These are phyloP conservation scores for Tuber microsphaerosporum DNA, from an alignment of 495 filamentous ascomycete species.

Conservation along the genomic window DNA sequence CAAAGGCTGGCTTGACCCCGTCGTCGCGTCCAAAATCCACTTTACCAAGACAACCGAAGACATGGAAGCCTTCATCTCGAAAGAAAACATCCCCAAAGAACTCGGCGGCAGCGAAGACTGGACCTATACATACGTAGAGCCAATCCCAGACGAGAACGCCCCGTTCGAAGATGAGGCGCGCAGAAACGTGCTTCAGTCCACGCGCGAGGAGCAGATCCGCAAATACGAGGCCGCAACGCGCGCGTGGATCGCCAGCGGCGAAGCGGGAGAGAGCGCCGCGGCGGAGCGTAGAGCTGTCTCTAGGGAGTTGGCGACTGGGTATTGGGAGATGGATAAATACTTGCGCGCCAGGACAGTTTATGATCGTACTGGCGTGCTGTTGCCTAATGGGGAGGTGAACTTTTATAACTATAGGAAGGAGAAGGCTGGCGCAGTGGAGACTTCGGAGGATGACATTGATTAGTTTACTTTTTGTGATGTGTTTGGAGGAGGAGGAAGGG, in stretches of 20 bases:
- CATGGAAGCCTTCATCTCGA: constrained; percentile 66
- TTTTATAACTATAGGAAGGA: constrained; percentile 50
- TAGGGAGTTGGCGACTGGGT: constrained; percentile 59
- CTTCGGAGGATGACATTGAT: constrained; percentile 52
- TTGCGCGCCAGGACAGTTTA: constrained; percentile 65
- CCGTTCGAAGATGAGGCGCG: constrained; percentile 51
- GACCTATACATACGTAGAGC: constrained; percentile 73
- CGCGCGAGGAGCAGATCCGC: constrained; percentile 56
- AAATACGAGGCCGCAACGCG: constrained; percentile 64
- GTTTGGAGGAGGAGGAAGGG: not conserved
- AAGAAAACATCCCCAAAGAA: constrained; percentile 65
- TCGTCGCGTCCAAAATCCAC: constrained; percentile 88
- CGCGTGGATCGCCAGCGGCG: constrained; percentile 55
- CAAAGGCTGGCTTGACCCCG: constrained; percentile 91
- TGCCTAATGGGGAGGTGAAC: constrained; percentile 57
- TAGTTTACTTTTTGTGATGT: constrained; percentile 35
- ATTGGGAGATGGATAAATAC: constrained; percentile 80
- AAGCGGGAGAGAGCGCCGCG: constrained; percentile 44
- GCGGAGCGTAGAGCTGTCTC: constrained; percentile 52
- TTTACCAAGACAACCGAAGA: constrained; percentile 82
- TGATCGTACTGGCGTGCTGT: constrained; percentile 64
- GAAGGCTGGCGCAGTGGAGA: constrained; percentile 43
- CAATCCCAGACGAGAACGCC: constrained; percentile 54
- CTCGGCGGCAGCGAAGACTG: constrained; percentile 78
- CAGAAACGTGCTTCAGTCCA: constrained; percentile 54